phyloP scores from a whole-genome alignment of 192 early-diverging fungal genomes.

The Coemansia reversa region DNA sequence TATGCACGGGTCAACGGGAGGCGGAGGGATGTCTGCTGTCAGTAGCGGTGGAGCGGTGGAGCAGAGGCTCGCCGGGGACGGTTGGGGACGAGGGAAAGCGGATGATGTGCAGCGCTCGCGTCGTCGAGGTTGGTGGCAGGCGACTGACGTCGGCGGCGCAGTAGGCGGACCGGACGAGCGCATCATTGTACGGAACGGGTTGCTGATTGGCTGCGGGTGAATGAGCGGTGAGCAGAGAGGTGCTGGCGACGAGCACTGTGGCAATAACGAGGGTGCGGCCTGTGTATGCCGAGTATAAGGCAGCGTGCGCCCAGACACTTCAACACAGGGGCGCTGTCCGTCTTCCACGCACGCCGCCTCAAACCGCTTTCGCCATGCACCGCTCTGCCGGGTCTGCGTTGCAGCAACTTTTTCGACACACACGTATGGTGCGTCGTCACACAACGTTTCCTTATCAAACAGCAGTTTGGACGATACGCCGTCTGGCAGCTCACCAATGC shows the following conservation, averaged over 20 bases:
- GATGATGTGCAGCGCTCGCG: slow-evolving; percentile 2
- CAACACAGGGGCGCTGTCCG: too few relatives aligned
- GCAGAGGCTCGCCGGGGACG: background rate
- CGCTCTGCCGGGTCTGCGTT: slow-evolving; percentile 4
- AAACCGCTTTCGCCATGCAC: too few relatives aligned
- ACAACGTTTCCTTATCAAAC: slow-evolving; percentile 21
- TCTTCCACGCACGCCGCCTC: too few relatives aligned
- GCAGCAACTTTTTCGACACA: slow-evolving; percentile 17
- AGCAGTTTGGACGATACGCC: slow-evolving; percentile 3
- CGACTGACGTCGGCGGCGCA: too few relatives aligned
- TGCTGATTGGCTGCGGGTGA: slow-evolving; percentile 27
- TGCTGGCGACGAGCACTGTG: background rate
- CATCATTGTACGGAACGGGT: slow-evolving; percentile 43
- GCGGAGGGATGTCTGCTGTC: background rate
- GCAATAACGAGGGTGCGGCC: background rate
- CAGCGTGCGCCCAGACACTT: background rate
- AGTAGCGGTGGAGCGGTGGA: background rate
- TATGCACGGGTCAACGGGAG: slow-evolving; percentile 9
- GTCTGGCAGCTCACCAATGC: background rate
- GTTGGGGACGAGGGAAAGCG: background rate
- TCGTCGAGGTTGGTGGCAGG: background rate
- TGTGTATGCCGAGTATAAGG: background rate
- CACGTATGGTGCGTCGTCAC: slow-evolving; percentile 43
- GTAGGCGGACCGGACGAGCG: background rate
- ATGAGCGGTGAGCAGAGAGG: slow-evolving; percentile 13